A percentile compares a stretch with the other conserved stretches of the same genome.
phyloP scores from a whole-genome alignment of 2,329 filamentous ascomycete genomes.

The Trichophyton schoenleinii region DNA sequence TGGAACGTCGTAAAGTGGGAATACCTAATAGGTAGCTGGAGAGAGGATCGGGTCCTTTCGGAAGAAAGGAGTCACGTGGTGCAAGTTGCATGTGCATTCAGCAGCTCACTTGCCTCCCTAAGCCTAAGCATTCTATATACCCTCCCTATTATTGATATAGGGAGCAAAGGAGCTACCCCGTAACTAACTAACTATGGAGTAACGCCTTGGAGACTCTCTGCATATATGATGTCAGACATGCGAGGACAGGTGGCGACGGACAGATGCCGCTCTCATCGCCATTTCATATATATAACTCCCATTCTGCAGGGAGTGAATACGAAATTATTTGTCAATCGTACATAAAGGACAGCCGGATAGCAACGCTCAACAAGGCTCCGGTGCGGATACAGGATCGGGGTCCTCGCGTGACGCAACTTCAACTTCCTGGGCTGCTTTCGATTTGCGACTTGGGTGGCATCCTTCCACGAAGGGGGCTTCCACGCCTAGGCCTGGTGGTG shows the following conservation, averaged over 20 bases:
- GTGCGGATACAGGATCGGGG: neutral
- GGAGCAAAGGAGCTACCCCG: neutral
- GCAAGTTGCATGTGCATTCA: neutral
- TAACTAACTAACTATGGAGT: neutral
- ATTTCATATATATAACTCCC: neutral
- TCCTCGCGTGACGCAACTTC: neutral
- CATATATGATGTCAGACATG: neutral
- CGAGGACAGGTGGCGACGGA: neutral
- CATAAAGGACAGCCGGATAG: neutral
- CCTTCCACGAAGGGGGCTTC: conserved; percentile 9
- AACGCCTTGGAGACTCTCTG: neutral
- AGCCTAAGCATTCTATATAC: no score
- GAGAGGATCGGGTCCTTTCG: neutral
- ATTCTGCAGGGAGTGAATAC: neutral
- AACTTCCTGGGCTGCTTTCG: neutral
- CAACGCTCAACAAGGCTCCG: neutral
- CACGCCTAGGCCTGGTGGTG: conserved; percentile 21
- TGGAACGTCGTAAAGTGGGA: no score
- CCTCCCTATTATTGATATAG: no score
- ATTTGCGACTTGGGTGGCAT: neutral
- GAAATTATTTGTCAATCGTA: neutral
- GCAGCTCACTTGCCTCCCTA: neutral
- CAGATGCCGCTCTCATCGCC: no score
- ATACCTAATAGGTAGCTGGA: no score
- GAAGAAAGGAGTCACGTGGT: neutral